These are phyloP conservation scores for Inga leiocalycina DNA, from an alignment of 306 rosid species.

Conservation along the genomic window DNA sequence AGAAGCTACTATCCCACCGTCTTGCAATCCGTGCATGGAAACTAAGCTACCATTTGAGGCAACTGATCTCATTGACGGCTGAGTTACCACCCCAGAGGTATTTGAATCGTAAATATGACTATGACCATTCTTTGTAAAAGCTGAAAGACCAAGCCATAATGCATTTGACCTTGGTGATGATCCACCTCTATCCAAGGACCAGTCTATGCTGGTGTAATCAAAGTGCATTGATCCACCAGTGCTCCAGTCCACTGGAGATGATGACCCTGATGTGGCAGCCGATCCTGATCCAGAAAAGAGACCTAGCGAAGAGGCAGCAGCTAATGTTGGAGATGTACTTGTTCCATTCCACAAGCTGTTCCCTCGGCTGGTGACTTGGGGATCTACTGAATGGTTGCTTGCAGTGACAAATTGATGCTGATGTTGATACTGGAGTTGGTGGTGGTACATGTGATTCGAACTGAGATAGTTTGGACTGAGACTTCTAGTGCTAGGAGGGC, in stretches of 20 bases:
- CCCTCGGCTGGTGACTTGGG: constrained; percentile 57
- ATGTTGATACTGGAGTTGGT: constrained; percentile 76
- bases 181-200: constrained; percentile 80
- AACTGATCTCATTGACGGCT: constrained; percentile 55
- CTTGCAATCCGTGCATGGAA: constrained; percentile 66
- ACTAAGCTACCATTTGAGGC: constrained; percentile 63
- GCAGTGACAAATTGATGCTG: constrained; percentile 63
- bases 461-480: constrained; percentile 58
- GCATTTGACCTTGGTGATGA: constrained; percentile 61
- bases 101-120: constrained; percentile 59
- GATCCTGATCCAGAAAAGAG: constrained; percentile 90
- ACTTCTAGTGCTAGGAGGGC: constrained; percentile 59
- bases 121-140: constrained; percentile 59
- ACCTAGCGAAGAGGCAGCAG: constrained; percentile 90
- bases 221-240: constrained; percentile 70
- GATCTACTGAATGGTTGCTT: constrained; percentile 60
- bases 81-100: constrained; percentile 60
- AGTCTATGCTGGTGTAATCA: constrained; percentile 84
- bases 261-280: constrained; percentile 71
- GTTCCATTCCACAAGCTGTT: constrained; percentile 67
- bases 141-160: constrained; percentile 67
- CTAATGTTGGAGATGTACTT: constrained; percentile 66
- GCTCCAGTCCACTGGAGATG: constrained; percentile 89
- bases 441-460: constrained; percentile 76
- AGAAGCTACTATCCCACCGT: constrained; percentile 60